Percentiles rank a stretch among this genome's conserved stretches.
Conservation (phyloP, 2,329 filamentous ascomycete genomes). For the Eutypella sp. region DNA sequence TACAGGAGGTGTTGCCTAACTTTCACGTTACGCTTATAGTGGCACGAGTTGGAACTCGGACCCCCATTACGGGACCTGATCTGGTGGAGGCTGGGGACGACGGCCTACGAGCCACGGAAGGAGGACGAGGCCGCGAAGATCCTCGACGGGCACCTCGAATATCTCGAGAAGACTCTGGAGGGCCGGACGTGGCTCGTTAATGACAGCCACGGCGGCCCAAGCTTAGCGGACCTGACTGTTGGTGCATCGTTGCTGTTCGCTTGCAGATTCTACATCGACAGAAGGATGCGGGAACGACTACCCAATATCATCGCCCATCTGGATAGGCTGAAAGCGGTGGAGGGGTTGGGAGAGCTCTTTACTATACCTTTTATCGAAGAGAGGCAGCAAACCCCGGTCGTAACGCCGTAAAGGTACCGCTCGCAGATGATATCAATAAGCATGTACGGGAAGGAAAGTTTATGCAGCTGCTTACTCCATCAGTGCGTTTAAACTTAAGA, state of each 20-base stretch:
- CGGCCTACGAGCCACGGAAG: neutral
- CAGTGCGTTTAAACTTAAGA: no score
- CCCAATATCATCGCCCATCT: neutral
- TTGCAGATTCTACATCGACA: neutral
- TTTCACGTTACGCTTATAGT: slow-evolving; percentile 3
- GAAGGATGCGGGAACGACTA: neutral
- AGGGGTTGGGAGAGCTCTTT: neutral
- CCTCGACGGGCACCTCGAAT: neutral
- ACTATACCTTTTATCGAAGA: neutral
- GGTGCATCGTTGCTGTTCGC: neutral
- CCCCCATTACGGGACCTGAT: neutral
- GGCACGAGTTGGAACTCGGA: slow-evolving; percentile 12
- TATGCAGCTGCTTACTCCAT: no score
- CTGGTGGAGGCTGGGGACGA: neutral
- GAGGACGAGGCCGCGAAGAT: neutral
- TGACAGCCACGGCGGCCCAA: neutral
- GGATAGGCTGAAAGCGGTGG: neutral
- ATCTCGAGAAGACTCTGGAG: neutral
- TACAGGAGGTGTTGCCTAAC: neutral
- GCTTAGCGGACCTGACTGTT: neutral
- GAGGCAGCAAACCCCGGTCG: neutral
- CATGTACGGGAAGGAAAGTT: no score
- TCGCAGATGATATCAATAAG: no score
- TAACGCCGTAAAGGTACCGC: neutral
- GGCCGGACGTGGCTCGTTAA: neutral